phyloP scores from a whole-genome alignment of 2,329 filamentous ascomycete genomes.

The Colletotrichum sublineola region DNA sequence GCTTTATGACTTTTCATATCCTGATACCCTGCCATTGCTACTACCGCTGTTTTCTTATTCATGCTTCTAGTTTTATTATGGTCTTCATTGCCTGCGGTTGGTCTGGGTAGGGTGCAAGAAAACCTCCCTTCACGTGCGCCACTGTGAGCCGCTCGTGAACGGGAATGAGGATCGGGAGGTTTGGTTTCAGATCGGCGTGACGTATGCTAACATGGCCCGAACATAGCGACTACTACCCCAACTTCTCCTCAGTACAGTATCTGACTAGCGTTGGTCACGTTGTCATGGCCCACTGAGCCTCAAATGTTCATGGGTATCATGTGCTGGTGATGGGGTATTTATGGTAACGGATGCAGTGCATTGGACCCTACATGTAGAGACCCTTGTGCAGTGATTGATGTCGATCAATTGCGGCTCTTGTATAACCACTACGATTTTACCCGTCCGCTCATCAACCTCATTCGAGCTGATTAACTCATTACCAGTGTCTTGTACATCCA shows the following conservation, averaged over 20 bases:
- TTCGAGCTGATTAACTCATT: not conserved
- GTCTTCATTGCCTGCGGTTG: fast-evolving
- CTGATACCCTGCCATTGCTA: too few relatives aligned
- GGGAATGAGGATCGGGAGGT: not conserved
- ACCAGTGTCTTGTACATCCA: not conserved
- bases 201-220: not conserved
- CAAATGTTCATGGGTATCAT: not conserved
- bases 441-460: not conserved
- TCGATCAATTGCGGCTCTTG: not conserved
- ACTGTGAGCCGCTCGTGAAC: not conserved
- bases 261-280: not conserved
- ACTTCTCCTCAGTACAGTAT: not conserved
- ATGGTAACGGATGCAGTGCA: too few relatives aligned
- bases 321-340: not conserved
- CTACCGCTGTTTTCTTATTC: too few relatives aligned
- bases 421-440: not conserved
- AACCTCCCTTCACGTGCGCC: not conserved
- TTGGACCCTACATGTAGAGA: not conserved
- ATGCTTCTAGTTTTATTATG: not conserved
- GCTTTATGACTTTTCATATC: too few relatives aligned
- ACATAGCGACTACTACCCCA: not conserved
- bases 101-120: too few relatives aligned
- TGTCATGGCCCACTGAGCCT: not conserved
- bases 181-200: not conserved
- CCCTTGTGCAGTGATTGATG: not conserved